Conservation (phyloP, 495 filamentous ascomycete genomes). For the Hyaloscypha finlandica region DNA sequence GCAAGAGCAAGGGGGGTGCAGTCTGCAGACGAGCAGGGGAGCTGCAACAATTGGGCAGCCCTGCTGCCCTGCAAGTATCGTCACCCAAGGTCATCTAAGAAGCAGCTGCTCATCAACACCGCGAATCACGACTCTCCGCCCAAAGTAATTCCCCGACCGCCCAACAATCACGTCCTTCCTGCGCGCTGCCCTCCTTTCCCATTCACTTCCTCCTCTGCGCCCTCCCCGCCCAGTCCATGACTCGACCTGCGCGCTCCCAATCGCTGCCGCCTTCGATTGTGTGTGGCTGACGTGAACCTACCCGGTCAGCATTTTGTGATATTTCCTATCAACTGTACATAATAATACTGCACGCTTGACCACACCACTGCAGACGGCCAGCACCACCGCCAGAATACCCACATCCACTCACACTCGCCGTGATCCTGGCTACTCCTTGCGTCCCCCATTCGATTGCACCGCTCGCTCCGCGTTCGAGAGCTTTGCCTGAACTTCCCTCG, state of each 20-base stretch:
- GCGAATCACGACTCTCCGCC: not conserved
- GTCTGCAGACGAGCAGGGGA: not conserved
- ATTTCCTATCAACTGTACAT: not conserved
- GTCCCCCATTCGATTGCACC: not conserved
- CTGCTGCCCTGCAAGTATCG: slow-evolving; percentile 15
- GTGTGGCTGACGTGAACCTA: slow-evolving; percentile 28
- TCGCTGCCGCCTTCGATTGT: not conserved
- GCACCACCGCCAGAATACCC: not conserved
- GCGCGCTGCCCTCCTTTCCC: not conserved
- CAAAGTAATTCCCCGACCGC: not conserved
- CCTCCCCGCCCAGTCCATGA: not conserved
- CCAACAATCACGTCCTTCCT: not conserved
- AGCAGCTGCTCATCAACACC: not conserved
- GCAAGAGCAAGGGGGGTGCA: not conserved
- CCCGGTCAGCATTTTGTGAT: slow-evolving; percentile 4
- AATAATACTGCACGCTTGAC: slow-evolving; percentile 13
- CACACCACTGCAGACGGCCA: slow-evolving; percentile 5
- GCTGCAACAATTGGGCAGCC: slow-evolving; percentile 5
- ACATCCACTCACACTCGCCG: not conserved
- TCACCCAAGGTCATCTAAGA: not conserved
- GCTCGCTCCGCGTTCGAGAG: slow-evolving; percentile 28
- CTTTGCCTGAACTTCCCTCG: slow-evolving; percentile 29
- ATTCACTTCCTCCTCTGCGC: not conserved
- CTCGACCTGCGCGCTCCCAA: not conserved
- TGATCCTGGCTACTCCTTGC: not conserved